These are phyloP conservation scores for Pyrenochaeta sp. DNA, from an alignment of 2,329 filamentous ascomycete species.

Conservation along the genomic window DNA sequence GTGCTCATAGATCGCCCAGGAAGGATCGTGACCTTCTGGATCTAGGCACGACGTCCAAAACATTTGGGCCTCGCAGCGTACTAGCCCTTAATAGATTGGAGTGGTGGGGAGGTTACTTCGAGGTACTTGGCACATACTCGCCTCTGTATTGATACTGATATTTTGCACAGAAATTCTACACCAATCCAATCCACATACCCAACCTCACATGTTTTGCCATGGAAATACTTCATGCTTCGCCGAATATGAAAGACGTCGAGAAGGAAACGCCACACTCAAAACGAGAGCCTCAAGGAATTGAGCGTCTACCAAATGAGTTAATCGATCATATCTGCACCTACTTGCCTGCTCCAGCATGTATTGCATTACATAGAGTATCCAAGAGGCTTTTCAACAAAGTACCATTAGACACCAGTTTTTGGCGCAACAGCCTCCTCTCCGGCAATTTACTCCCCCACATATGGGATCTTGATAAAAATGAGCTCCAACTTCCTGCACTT, in stretches of 20 bases:
- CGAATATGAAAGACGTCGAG: slow-evolving; percentile 1
- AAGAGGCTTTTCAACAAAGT: slow-evolving; percentile 25
- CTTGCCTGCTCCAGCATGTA: slow-evolving; percentile 20
- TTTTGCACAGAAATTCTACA: slow-evolving; percentile 30
- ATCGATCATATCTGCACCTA: slow-evolving; percentile 23
- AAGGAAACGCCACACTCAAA: neutral
- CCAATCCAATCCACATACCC: slow-evolving; percentile 24
- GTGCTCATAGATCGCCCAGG: neutral
- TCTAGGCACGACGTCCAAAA: slow-evolving; percentile 11
- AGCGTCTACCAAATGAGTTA: slow-evolving; percentile 27
- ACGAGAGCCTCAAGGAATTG: slow-evolving; percentile 13
- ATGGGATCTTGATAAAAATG: slow-evolving; percentile 31
- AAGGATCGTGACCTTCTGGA: slow-evolving; percentile 28
- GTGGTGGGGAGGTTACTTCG: slow-evolving; percentile 36
- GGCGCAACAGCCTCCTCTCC: slow-evolving; percentile 28
- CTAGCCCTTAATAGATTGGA: slow-evolving; percentile 26
- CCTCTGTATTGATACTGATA: neutral
- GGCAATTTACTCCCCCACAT: slow-evolving; percentile 32
- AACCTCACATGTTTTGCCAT: slow-evolving; percentile 16
- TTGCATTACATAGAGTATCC: slow-evolving; percentile 30
- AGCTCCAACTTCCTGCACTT: neutral
- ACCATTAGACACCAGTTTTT: slow-evolving; percentile 34
- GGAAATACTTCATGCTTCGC: slow-evolving; percentile 15
- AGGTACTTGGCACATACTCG: slow-evolving; percentile 15
- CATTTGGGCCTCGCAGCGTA: slow-evolving; percentile 29